phyloP scores from a whole-genome alignment of 1,139 yeast species.

The Taphrina betulina region DNA sequence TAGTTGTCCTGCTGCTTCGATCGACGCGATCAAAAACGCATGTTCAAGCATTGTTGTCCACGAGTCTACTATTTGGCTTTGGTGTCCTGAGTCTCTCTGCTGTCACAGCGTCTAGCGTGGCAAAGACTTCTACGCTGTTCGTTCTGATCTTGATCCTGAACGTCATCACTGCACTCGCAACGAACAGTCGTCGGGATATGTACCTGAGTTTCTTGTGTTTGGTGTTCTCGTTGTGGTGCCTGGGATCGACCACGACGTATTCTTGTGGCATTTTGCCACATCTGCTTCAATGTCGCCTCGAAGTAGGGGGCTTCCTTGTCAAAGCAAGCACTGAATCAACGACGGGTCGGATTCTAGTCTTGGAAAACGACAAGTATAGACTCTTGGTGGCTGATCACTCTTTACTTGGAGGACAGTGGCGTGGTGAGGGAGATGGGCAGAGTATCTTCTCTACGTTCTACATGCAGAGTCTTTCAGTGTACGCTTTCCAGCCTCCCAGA shows the following conservation, averaged over 20 bases:
- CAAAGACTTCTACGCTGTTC: too few species aligned
- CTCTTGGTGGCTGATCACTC: constrained; percentile 26
- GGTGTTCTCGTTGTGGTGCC: neutral
- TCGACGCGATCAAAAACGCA: too few species aligned
- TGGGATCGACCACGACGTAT: neutral
- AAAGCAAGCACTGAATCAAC: constrained; percentile 5
- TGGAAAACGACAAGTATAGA: constrained; percentile 20
- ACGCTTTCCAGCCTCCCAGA: constrained; percentile 9
- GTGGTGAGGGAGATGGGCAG: constrained; percentile 4
- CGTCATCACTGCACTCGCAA: too few species aligned
- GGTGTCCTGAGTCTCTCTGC: too few species aligned
- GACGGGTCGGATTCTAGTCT: constrained; percentile 21
- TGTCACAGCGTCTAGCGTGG: too few species aligned
- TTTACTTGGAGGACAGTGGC: constrained; percentile 28
- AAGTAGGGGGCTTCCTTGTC: constrained; percentile 8
- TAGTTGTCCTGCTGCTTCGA: too few species aligned
- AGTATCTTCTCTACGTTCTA: constrained; percentile 24
- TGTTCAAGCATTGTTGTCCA: too few species aligned
- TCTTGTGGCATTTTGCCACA: constrained; percentile 10
- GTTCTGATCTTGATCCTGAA: too few species aligned
- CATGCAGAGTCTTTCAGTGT: constrained; percentile 23
- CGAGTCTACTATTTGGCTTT: too few species aligned
- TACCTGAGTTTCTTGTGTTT: neutral
- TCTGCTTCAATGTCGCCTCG: neutral
- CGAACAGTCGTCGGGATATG: too few species aligned